Conservation (phyloP, 2,329 filamentous ascomycete genomes). For the Apiospora malaysiana region DNA sequence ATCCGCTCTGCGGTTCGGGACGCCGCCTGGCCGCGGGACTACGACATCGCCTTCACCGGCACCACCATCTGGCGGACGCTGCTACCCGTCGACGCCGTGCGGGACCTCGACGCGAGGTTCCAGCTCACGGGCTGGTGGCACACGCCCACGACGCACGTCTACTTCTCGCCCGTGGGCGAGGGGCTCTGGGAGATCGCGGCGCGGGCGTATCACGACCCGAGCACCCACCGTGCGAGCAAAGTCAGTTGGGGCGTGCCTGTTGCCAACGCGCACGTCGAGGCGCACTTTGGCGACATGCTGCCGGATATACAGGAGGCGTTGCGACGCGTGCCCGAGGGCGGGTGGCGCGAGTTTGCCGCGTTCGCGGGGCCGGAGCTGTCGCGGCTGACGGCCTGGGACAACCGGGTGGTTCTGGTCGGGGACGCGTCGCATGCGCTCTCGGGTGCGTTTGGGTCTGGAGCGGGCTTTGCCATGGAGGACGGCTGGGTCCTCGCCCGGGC, state of each 20-base stretch:
- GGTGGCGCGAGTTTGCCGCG: constrained; percentile 54
- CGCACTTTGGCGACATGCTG: constrained; percentile 43
- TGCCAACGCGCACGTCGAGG: constrained; percentile 34
- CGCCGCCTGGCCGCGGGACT: constrained; percentile 33
- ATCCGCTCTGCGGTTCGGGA: constrained; percentile 52
- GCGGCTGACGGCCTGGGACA: constrained; percentile 45
- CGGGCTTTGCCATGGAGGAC: constrained; percentile 45
- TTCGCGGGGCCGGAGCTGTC: constrained; percentile 52
- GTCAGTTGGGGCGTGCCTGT: constrained; percentile 39
- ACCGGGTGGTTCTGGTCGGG: constrained; percentile 56
- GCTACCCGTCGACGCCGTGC: constrained; percentile 44
- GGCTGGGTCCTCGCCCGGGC: constrained; percentile 38
- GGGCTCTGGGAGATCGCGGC: constrained; percentile 37
- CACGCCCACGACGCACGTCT: constrained; percentile 36
- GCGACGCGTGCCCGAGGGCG: constrained; percentile 42
- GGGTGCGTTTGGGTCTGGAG: constrained; percentile 46
- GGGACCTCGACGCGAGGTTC: constrained; percentile 37
- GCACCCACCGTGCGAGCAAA: constrained; percentile 34
- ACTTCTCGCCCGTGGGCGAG: constrained; percentile 37
- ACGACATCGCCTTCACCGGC: constrained; percentile 42
- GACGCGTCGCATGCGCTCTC: constrained; percentile 62
- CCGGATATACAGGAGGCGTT: constrained; percentile 47
- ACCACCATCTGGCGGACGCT: constrained; percentile 55
- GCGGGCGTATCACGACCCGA: constrained; percentile 35
- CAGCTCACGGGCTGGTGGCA: constrained; percentile 38